A percentile compares a stretch with the other conserved stretches of the same genome.
phyloP scores from a whole-genome alignment of 495 filamentous ascomycete genomes.

The Letharia columbiana region DNA sequence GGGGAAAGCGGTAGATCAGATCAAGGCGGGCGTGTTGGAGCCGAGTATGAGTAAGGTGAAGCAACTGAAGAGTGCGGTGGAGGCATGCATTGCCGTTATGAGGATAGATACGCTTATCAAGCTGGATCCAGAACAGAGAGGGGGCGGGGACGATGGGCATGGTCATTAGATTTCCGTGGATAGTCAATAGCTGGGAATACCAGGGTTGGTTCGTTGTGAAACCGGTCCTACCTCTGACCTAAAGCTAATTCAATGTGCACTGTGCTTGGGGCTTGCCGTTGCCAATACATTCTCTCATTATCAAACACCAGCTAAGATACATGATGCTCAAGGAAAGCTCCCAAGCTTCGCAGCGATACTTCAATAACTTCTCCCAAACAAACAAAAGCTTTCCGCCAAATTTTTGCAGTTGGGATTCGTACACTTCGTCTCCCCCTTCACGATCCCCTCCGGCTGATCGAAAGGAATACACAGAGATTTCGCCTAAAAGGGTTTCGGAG shows the following conservation, averaged over 20 bases:
- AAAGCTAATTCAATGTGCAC: background rate
- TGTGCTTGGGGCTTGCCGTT: background rate
- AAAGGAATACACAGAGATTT: conserved; percentile 97
- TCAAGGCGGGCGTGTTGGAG: conserved; percentile 93
- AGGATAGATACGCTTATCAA: conserved; percentile 99
- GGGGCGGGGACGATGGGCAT: conserved; percentile 66
- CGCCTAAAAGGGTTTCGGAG: conserved; percentile 34
- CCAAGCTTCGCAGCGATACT: background rate
- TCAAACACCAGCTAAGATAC: background rate
- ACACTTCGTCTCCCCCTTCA: conserved; percentile 77
- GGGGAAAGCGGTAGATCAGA: conserved; percentile 83
- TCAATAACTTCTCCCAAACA: conserved; percentile 60
- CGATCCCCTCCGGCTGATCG: conserved; percentile 78
- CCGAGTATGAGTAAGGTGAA: conserved; percentile 97
- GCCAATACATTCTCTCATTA: background rate
- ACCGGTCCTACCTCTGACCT: background rate
- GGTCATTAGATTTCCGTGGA: conserved; percentile 42
- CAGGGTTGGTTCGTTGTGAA: background rate
- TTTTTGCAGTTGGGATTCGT: conserved; percentile 72
- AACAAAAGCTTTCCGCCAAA: conserved; percentile 69
- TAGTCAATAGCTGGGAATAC: background rate
- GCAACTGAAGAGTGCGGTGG: conserved; percentile 96
- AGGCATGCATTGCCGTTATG: conserved; percentile 99
- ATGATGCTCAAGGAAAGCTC: background rate
- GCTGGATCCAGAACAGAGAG: conserved; percentile 81